Evolutionary conservation across 768 basidiomycete species (phyloP), one percentile per base, ranked within the genome.

Genomic region (Crassisporium funariophilum): DNA sequence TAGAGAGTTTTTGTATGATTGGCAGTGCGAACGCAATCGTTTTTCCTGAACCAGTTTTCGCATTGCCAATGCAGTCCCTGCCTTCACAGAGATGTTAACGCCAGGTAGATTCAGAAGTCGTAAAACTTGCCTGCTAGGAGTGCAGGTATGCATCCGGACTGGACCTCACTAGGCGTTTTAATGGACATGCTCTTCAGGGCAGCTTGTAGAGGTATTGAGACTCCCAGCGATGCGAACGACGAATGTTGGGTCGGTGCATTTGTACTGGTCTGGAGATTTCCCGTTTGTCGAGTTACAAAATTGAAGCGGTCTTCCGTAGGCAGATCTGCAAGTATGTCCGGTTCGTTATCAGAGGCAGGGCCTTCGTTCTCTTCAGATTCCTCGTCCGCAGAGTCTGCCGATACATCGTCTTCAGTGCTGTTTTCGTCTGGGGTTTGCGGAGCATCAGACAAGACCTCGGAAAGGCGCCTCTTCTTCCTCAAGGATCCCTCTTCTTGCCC

Each of bases 1-100:
- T 71, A 1, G 88, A 83, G 23, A 99, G 76, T 57, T 81, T 81
- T 64, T 99, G 93, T 5, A 98, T 73, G 46, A 98, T 98, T 4
- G 97, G 97, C 4, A 98, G 68, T 1, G 95, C 97, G 56, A 99
- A 99, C 0, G 97, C 95, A 48, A 99, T 83, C 0, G 97, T 99
- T 71, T 99, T 99, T 58, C 95, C 95, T 2, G 91, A 94, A 42
- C 97, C 97, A 0, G 97, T 99, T 70, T 98, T 95, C 1, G 97
- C 94, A 53, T 95, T 94, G 8, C 97, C 97, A 48, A 99, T 91
- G 65, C 95, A 98, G 66, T 99, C 95, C 61, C 86, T 81, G 29
- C 95, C 95, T 92, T 29, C 10, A 20, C 5, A 36, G 4, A 36
- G 37, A 38, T 20, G 48, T 24, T 41, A 46, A 45, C 31, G 23